phyloP scores from a whole-genome alignment of 1,284 basidiomycete species.

The Leccinum solheimii region DNA sequence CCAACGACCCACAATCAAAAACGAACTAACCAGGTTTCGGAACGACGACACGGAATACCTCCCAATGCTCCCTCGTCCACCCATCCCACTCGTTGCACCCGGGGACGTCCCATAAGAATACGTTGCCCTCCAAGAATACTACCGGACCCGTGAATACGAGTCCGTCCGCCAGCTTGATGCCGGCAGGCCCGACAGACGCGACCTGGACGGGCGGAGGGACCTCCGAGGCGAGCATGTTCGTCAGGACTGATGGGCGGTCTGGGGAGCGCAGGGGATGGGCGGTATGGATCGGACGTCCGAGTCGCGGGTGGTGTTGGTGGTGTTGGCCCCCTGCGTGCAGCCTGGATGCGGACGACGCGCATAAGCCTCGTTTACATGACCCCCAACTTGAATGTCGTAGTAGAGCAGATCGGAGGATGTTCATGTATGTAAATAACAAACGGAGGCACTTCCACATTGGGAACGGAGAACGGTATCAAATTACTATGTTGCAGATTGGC shows the following conservation, averaged over 20 bases:
- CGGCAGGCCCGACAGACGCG: slow-evolving; percentile 55
- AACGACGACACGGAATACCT: slow-evolving; percentile 77
- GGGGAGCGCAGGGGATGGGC: slow-evolving; percentile 9
- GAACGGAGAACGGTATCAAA: neutral
- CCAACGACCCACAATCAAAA: neutral
- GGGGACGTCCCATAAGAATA: slow-evolving; percentile 90
- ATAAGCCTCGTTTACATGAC: neutral
- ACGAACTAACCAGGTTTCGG: slow-evolving; percentile 78
- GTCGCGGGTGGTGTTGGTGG: neutral
- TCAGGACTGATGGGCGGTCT: slow-evolving; percentile 42
- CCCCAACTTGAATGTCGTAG: slow-evolving; percentile 5
- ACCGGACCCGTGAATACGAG: slow-evolving; percentile 76
- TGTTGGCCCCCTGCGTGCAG: neutral
- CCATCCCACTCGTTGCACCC: slow-evolving; percentile 44
- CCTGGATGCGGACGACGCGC: neutral
- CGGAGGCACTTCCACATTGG: neutral
- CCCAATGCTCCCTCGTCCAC: slow-evolving; percentile 76
- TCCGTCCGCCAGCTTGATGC: slow-evolving; percentile 73
- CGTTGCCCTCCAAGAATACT: slow-evolving; percentile 84
- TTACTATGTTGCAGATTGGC: neutral
- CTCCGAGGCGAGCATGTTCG: slow-evolving; percentile 72
- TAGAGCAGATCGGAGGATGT: slow-evolving; percentile 7
- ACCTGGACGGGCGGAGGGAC: slow-evolving; percentile 72
- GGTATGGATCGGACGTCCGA: slow-evolving; percentile 22
- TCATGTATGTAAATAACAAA: slow-evolving; percentile 11